Evolutionary conservation across 2,329 filamentous ascomycete genomes (phyloP), one percentile per base, ranked within the genome.

Genomic region (Aspergillus pseudoterreus): DNA sequence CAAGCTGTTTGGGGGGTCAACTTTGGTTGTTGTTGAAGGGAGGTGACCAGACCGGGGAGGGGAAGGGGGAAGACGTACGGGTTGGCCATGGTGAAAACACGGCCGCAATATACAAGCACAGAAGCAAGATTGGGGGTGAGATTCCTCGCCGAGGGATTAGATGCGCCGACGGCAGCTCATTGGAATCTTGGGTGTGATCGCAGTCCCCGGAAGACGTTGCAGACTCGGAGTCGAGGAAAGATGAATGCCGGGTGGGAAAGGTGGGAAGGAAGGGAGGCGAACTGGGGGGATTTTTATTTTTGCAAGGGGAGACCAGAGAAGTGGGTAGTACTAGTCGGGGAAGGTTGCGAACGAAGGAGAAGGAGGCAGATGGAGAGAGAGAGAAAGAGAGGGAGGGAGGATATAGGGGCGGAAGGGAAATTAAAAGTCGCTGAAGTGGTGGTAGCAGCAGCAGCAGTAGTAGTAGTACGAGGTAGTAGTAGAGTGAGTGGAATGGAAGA

Each of bases 1-100:
- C 67, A 92, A 72, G 65, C 86, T 86, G 60, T 39, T 39, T 51
- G 27, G 27, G 27, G 15, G 36, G 19, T 46, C 19, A 32, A 42
- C 30, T 15, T 24, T 19, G 21, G 22, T 45, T 6, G 43, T 45
- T 15, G 17, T 15, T 11, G 43, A 32, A 15, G 21, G 32, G 42
- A 24, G 38, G 53, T 11, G 19, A 19, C 19, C 19, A 19, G 19
- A 19, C 19, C 15, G 17, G 10, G 12, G 30, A 27, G 45, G 19
- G 42, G 44, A 43, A 35, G 35, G 39, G 14, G 30, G 39, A 21
- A 33, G 21, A 51, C 43, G 30, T 46, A 42, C 39, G 39, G 14
- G 39, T 42, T 42, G 15, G 39, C 39, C 39, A 42, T 42, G 39
- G 17, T 42, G 19, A 17, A 21, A 17, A 42, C 6, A 9, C 15